Conservation (phyloP, 345 rosid genomes). For the Linum trigynum region DNA sequence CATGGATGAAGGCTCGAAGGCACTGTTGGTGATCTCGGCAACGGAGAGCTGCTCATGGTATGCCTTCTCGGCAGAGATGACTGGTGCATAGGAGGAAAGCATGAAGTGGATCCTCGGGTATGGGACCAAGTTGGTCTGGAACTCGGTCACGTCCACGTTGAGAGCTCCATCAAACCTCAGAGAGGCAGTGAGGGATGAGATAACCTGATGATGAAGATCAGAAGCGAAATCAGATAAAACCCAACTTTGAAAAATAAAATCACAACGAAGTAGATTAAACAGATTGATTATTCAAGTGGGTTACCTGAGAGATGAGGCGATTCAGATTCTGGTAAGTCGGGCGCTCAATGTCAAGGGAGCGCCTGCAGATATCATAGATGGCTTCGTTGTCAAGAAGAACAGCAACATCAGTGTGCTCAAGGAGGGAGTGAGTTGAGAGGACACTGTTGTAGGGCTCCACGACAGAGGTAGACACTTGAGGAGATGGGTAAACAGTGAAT, state of each 20-base stretch:
- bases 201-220: conserved; percentile 10
- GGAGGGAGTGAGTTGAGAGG: no score
- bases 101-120: conserved; percentile 24
- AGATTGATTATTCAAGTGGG: neutral
- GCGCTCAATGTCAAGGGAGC: conserved; percentile 23
- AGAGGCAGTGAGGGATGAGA: conserved; percentile 22
- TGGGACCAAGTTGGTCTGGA: conserved; percentile 22
- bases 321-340: conserved; percentile 21
- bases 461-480: conserved; percentile 21
- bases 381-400: conserved; percentile 6
- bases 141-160: conserved; percentile 22
- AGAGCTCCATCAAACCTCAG: conserved; percentile 25
- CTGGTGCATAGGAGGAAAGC: conserved; percentile 24
- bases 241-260: neutral
- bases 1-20: conserved; percentile 23
- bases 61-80: conserved; percentile 20
- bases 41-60: conserved; percentile 22
- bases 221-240: neutral
- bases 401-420: no score
- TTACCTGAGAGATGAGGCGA: conserved; percentile 21
- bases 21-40: conserved; percentile 21
- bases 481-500: conserved; percentile 20
- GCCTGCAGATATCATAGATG: conserved; percentile 22
- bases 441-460: conserved; percentile 10
- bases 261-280: neutral